phyloP scores from a whole-genome alignment of 495 filamentous ascomycete genomes.

The Bacidia gigantensis region DNA sequence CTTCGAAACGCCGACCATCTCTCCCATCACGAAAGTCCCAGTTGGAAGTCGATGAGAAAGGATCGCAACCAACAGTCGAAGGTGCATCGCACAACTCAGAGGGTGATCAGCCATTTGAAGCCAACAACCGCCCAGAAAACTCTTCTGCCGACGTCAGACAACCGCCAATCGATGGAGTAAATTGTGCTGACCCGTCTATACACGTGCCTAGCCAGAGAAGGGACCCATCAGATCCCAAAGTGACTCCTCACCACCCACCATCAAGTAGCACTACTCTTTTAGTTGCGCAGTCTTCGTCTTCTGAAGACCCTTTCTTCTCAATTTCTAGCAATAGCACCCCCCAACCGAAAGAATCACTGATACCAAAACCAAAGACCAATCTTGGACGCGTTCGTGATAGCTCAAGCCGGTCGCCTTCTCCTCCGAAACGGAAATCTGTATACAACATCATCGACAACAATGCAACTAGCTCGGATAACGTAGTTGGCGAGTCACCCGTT shows the following conservation, averaged over 20 bases:
- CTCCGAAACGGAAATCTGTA: slow-evolving; percentile 4
- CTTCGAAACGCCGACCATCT: neutral
- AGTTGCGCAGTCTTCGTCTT: neutral
- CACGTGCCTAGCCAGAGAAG: too few relatives aligned
- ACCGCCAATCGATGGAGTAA: too few relatives aligned
- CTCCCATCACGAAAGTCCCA: neutral
- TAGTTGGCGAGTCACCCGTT: neutral
- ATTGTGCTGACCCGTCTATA: too few relatives aligned
- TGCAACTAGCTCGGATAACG: neutral
- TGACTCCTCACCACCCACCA: too few relatives aligned
- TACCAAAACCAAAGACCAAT: slow-evolving; percentile 12
- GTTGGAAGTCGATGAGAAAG: neutral
- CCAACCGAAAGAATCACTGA: slow-evolving; percentile 6
- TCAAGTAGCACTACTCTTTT: neutral
- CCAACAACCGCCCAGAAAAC: too few relatives aligned
- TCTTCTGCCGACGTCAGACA: too few relatives aligned
- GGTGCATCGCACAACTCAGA: too few relatives aligned
- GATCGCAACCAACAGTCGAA: neutral
- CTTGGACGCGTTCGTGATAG: slow-evolving; percentile 10
- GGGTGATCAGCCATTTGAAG: too few relatives aligned
- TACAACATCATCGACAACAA: slow-evolving; percentile 3
- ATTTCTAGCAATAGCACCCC: neutral
- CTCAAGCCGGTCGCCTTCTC: slow-evolving; percentile 10
- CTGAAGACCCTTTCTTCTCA: slow-evolving; percentile 7
- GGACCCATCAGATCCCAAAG: too few relatives aligned